phyloP scores from a whole-genome alignment of 2,329 filamentous ascomycete genomes.

The Immersiporthe knoxdaviesiana region DNA sequence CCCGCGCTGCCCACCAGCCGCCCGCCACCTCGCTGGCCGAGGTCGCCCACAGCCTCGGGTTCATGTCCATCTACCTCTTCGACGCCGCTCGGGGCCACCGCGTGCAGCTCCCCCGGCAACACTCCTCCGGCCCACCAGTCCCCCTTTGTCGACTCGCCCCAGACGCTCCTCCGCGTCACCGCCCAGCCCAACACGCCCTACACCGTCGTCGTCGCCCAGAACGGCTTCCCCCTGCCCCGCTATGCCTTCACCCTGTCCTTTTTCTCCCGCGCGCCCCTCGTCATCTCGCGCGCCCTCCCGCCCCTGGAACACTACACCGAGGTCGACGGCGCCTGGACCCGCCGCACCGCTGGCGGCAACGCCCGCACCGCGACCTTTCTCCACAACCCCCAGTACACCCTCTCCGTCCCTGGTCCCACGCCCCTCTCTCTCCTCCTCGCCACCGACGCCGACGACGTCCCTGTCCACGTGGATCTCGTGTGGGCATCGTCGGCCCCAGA shows the following conservation, averaged over 20 bases:
- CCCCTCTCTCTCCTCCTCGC: conserved; percentile 76
- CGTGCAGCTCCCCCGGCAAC: conserved; percentile 74
- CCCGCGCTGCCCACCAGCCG: conserved; percentile 35
- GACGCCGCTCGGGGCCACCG: conserved; percentile 62
- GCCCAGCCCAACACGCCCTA: conserved; percentile 48
- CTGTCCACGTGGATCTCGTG: conserved; percentile 83
- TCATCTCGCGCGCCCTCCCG: conserved; percentile 64
- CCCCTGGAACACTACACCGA: conserved; percentile 62
- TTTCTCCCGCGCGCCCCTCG: conserved; percentile 69
- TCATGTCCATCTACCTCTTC: conserved; percentile 87
- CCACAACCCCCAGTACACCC: conserved; percentile 84
- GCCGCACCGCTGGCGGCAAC: conserved; percentile 82
- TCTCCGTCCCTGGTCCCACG: conserved; percentile 60
- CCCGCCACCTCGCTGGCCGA: conserved; percentile 43
- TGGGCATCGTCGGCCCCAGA: conserved; percentile 64
- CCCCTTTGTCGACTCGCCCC: conserved; percentile 92
- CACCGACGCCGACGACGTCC: conserved; percentile 66
- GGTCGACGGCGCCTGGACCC: conserved; percentile 71
- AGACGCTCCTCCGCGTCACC: conserved; percentile 80
- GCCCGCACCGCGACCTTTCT: conserved; percentile 75
- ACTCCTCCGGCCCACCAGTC: conserved; percentile 65
- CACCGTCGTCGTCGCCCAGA: conserved; percentile 73
- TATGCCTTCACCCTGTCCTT: conserved; percentile 89
- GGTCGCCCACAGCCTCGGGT: conserved; percentile 66
- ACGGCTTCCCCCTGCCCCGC: conserved; percentile 67